A percentile compares a stretch with the other conserved stretches of the same genome.
Evolutionary conservation across 768 basidiomycete species (phyloP).

Genomic region (Podaxis mareebaensis): DNA sequence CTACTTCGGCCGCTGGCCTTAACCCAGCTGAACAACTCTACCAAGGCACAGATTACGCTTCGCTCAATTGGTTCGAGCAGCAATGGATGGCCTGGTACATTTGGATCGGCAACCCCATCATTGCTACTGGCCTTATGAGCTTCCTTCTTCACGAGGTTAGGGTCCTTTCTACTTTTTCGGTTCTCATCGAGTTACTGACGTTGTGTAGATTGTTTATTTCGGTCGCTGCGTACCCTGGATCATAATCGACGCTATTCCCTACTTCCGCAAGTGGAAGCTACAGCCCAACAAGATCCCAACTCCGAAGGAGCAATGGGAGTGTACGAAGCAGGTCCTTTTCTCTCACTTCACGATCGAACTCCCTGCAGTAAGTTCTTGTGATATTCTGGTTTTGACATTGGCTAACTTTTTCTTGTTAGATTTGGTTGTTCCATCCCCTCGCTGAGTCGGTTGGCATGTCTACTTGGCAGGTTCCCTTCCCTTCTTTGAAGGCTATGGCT

Average conservation of each 20-base stretch:
- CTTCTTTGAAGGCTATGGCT: constrained; percentile 63
- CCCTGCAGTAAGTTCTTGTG: constrained; percentile 64
- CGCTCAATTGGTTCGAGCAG: constrained; percentile 71
- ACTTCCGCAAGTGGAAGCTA: constrained; percentile 92
- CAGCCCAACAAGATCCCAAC: constrained; percentile 87
- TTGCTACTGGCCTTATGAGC: constrained; percentile 92
- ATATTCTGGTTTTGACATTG: no score
- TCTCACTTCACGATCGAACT: constrained; percentile 96
- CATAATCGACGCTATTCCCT: constrained; percentile 91
- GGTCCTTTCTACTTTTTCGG: constrained; percentile 11
- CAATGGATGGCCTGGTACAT: constrained; percentile 88
- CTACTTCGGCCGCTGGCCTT: constrained; percentile 30
- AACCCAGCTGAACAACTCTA: constrained; percentile 43
- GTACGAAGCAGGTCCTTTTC: constrained; percentile 90
- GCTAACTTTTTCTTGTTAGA: constrained; percentile 41
- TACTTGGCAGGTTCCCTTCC: constrained; percentile 94
- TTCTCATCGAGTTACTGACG: neutral
- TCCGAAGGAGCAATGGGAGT: constrained; percentile 86
- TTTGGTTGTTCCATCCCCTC: constrained; percentile 89
- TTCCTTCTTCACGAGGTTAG: constrained; percentile 93
- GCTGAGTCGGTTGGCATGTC: constrained; percentile 87
- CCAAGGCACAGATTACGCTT: constrained; percentile 54
- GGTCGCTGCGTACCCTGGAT: constrained; percentile 95
- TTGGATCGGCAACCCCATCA: constrained; percentile 81
- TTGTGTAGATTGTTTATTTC: constrained; percentile 85